Base-by-base conservation (phyloP, 768 basidiomycete genomes). In the Termitomyces sp. region DNA sequence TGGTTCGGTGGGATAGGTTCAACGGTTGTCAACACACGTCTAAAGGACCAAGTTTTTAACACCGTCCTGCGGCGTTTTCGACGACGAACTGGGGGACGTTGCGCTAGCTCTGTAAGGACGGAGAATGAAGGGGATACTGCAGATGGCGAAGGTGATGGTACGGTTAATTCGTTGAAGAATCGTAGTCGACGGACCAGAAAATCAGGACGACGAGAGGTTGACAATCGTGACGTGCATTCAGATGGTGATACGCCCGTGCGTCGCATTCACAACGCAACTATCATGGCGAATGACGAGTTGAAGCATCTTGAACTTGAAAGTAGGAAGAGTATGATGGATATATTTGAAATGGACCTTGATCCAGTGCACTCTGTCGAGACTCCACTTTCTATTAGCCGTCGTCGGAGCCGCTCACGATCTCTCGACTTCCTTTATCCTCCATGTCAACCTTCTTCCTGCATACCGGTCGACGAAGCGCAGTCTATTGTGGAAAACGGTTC, bases 1-100 rank as follows among this genome's bases (percentile, higher is more conserved):
- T 82, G 81, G 77, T 94, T 94, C 63, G 92, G 89, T 34, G 96
- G 95, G 3, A 90, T 88, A 2, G 96, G 96, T 1, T 92, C 90
- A 14, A 98, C 97, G 5, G 82, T 87, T 53, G 95, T 98, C 58
- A 98, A 99, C 70, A 93, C 90, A 38, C 91, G 85, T 69, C 76
- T 99, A 57, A 95, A 95, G 72, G 95, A 98, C 66, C 94, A 96
- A 63, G 93, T 99, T 45, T 96, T 99, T 68, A 90, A 84, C 59
- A 90, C 91, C 17, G 85, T 98, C 32, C 75, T 98, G 59, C 84
- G 86, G 47, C 80, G 90, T 57, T 82, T 93, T 57, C 79, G 82
- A 38, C 82, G 83, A 62, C 82, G 82, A 34, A 73, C 75, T 10
- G 76, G 71, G 41, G 75, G 75, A 23, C 70, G 75, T 31, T 70